phyloP scores from a whole-genome alignment of 257 asterid species.

The Nicotiana knightiana region DNA sequence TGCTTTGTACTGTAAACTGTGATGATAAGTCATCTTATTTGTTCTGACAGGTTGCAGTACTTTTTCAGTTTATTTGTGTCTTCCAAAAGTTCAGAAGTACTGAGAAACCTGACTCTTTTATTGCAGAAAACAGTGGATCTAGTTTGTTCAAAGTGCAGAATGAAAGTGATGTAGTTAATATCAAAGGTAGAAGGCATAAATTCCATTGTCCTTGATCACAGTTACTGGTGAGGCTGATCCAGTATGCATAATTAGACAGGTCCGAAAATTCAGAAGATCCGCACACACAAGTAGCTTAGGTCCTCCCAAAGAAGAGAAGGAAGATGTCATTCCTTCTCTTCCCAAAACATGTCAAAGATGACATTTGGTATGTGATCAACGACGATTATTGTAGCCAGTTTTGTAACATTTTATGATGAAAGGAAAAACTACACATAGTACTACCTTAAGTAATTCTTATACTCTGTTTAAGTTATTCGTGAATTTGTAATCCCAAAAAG shows the following conservation, averaged over 20 bases:
- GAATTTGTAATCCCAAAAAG: no score
- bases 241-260: conserved; percentile 23
- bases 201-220: conserved; percentile 26
- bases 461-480: no score
- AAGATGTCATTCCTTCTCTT: conserved; percentile 16
- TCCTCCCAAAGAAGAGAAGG: conserved; percentile 24
- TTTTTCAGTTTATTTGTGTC: background rate
- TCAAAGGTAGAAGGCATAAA: conserved; percentile 24
- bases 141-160: conserved; percentile 28
- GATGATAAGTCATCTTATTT: background rate
- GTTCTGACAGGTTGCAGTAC: conserved; percentile 17
- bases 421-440: background rate
- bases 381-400: conserved; percentile 9
- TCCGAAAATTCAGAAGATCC: conserved; percentile 22
- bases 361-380: conserved; percentile 20
- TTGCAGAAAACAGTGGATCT: conserved; percentile 35
- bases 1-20: background rate
- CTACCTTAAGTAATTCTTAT: background rate
- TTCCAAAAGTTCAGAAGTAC: background rate
- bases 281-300: conserved; percentile 22
- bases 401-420: conserved; percentile 21
- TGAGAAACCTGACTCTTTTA: background rate
- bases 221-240: conserved; percentile 36
- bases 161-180: conserved; percentile 21
- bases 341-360: conserved; percentile 24